Evolutionary conservation across 768 basidiomycete genomes (phyloP), one percentile per base, ranked within the genome.

Genomic region (Botryobasidium botryosum): DNA sequence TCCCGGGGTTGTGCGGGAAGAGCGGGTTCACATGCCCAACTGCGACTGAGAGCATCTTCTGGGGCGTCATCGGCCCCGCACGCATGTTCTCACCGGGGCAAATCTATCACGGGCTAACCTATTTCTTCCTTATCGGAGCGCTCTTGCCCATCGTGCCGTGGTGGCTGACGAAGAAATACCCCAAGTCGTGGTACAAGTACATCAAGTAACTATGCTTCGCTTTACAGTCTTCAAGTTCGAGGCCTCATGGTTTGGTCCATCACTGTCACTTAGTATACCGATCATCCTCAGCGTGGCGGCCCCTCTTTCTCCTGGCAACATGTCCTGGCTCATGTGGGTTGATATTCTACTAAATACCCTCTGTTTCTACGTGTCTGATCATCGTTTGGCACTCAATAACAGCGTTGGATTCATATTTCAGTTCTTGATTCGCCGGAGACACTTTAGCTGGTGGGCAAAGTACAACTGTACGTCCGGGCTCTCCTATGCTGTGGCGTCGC

Each of bases 101-200:
- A 55, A 62, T 75, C n/a, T 79, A 78, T 59, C 68, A 69, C 21
- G 71, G 64, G 6, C 67, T 85, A n/a, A 55, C 69, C 2, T 75
- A 74, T 57, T 85, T 82, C 64, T 88, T 88, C 79, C 69, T 84
- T 46, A 55, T 79, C 45, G 86, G 86, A 13, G 69, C 75, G 40
- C 7, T 76, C 42, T 67, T 70, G 42, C 84, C 84, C 0, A 25
- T 69, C 45, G 43, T 70, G 37, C 65, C 69, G 31, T 84, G 69
- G 55, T 49, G 74, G 48, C 53, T 77, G 46, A 62, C 67, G 41
- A 60, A 66, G 53, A 70, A 65, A 53, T 87, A 68, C 64, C 79
- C 81, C 18, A 71, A 77, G 46, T 66, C 68, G 55, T 70, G 66
- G 53, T 53, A 74, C 40, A 70, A 71, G 50, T 76, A 74, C 55